Base-by-base conservation (phyloP, 805 yeast species). In the Saturnispora serradocipensis region DNA sequence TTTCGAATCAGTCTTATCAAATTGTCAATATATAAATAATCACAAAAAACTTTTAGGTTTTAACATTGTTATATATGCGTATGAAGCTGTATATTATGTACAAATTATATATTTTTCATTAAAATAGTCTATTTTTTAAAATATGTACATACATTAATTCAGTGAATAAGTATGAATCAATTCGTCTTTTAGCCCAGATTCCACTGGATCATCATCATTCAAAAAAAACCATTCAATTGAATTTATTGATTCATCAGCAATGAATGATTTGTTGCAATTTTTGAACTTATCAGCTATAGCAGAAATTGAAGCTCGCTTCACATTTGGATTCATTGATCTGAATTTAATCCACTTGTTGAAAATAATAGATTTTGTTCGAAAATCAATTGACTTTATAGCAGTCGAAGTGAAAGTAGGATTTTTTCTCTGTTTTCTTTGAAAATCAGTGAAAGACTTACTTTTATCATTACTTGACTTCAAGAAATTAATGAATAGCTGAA, bases 71-170 rank as follows among this genome's bases (percentile, higher is more conserved):
- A 30, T 30, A 30, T 30, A 13, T 13, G 15, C 4, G 34, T 11
- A 30, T 30, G 6, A 38, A 38, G 22, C 22, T 38, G 22, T 20
- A 38, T 7, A 38, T 38, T 38, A n/a, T n/a, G 42, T 38, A 20
- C 15, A 38, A 16, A 20, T 38, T 38, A 38, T 38, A 18, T 38
- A 18, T 38, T 20, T 38, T 38, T 38, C 8, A 18, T 7, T 11
- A 18, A 16, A 8, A 18, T n/a, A 18, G 22, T 16, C 42, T 6
- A 9, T 38, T 9, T 5, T 16, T 18, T 38, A 1, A 9, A 16
- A 16, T 1, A 8, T 18, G 9, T 20, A 20, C 22, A 20, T 20
- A 2, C 8, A 57, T 81, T 49, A 43, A 46, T 11, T 9, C 27
- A 32, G 16, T 4, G 46, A 18, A 30, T 44, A 6, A 4, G 3